Percentiles rank a stretch among this genome's conserved stretches.
These are phyloP conservation scores for Rhytidhysteron rufulum DNA, from an alignment of 2,329 filamentous ascomycete genomes.

Conservation along the genomic window DNA sequence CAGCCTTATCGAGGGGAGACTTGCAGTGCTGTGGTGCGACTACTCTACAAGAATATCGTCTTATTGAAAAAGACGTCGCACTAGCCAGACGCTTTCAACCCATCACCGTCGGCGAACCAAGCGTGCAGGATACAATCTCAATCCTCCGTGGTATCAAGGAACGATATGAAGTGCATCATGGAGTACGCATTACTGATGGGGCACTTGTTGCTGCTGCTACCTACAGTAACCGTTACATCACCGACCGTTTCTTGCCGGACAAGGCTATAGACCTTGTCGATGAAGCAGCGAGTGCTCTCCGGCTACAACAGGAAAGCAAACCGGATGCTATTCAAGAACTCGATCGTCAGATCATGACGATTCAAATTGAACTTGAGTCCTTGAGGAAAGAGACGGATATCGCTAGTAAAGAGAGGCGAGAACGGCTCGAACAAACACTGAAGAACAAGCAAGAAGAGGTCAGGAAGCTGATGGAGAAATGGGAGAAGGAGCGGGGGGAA, in stretches of 20 bases:
- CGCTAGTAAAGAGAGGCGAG: constrained; percentile 78
- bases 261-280: constrained; percentile 97
- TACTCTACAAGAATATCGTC: constrained; percentile 84
- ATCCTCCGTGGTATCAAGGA: constrained; percentile 96
- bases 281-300: constrained; percentile 84
- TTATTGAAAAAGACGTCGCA: constrained; percentile 94
- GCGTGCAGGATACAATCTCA: constrained; percentile 87
- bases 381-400: constrained; percentile 91
- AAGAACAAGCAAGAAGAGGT: constrained; percentile 75
- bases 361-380: constrained; percentile 94
- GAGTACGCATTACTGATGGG: constrained; percentile 88
- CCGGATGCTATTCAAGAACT: constrained; percentile 90
- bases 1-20: constrained; percentile 86
- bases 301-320: constrained; percentile 93
- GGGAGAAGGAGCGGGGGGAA: constrained; percentile 85
- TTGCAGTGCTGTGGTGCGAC: constrained; percentile 95
- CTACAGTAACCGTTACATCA: constrained; percentile 93
- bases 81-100: constrained; percentile 91
- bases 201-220: constrained; percentile 88
- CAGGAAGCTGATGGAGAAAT: constrained; percentile 70
- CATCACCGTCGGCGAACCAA: constrained; percentile 87
- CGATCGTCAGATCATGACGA: constrained; percentile 93
- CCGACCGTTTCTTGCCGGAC: constrained; percentile 90
- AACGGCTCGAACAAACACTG: constrained; percentile 76
- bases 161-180: constrained; percentile 95